Evolutionary conservation across 345 rosid genomes (phyloP), one percentile per base, ranked within the genome.

Genomic region (Acer yangbiense): DNA sequence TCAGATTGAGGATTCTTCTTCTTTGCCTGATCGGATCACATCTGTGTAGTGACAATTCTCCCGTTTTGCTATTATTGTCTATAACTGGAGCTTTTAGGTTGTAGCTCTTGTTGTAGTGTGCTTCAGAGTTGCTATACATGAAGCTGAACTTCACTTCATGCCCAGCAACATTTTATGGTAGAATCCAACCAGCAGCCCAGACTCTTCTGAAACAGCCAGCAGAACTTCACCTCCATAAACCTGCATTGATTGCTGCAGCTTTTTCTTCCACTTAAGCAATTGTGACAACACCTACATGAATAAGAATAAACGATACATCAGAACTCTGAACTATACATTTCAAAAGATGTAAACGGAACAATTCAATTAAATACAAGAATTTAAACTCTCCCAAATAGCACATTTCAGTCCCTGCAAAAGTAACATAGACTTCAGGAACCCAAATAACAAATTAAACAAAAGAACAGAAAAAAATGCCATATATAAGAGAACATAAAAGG

Each of bases 361-460:
- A 44, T 16, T 77, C 77, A 78, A 68, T 73, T 74, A 65, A 74
- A 60, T 23, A 68, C 66, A 83, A 25, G 72, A 78, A 79, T 77
- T 27, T 46, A 85, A 83, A 84, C 80, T 84, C 86, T 87, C 90
- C 92, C 75, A 86, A 84, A 68, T 81, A 74, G 86, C 86, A 87
- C 81, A 86, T 76, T 87, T 84, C 81, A 81, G 79, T 57, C 81
- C 94, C 98, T 91, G 94, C 95, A 93, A 89, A 93, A 90, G 76
- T 75, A 87, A 63, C 80, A 88, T 71, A 79, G 39, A 87, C 72
- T 79, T 86, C 83, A 83, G 86, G 85, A 78, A 80, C 77, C 63
- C 44, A 35, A 68, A 55, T 21, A 68, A 76, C 57, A 77, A 72
- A 85, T 80, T 76, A 76, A 84, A 78, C 43, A 68, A 75, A 41